Percentiles rank a stretch among this genome's conserved stretches.
Evolutionary conservation across 2,329 filamentous ascomycete species (phyloP).

Genomic region (Curvularia eragrostidis): DNA sequence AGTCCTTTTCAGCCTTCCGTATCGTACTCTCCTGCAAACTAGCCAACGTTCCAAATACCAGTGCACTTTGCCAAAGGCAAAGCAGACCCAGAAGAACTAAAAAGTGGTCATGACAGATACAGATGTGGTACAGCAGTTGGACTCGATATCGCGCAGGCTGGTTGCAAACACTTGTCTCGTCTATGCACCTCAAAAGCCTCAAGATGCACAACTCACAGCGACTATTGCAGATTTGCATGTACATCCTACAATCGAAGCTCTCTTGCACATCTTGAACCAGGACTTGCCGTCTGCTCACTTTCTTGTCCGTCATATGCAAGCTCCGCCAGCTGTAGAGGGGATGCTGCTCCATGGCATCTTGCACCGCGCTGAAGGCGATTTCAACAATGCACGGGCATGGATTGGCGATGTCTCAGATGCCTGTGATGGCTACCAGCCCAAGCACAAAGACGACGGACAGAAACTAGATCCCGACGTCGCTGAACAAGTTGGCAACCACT

Average conservation of each 20-base stretch:
- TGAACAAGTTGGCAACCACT: conserved; percentile 12
- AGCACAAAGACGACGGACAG: conserved; percentile 25
- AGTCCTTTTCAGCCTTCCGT: background rate
- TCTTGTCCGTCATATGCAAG: conserved; percentile 60
- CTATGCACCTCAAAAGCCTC: conserved; percentile 23
- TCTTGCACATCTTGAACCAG: conserved; percentile 60
- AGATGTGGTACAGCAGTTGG: conserved; percentile 13
- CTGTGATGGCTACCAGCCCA: conserved; percentile 45
- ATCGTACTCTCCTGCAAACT: no score
- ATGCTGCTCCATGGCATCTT: conserved; percentile 62
- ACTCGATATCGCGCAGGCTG: conserved; percentile 18
- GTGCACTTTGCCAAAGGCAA: background rate
- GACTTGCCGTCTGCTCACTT: conserved; percentile 61
- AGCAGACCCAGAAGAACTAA: background rate
- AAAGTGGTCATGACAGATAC: conserved; percentile 1
- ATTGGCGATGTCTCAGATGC: conserved; percentile 52
- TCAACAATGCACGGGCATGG: conserved; percentile 58
- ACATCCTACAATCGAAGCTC: conserved; percentile 59
- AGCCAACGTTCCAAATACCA: background rate
- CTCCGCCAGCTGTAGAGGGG: conserved; percentile 56
- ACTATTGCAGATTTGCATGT: conserved; percentile 42
- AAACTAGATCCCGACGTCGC: conserved; percentile 18
- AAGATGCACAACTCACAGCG: conserved; percentile 21
- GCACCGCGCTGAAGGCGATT: conserved; percentile 60
- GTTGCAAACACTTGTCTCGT: conserved; percentile 21